Evolutionary conservation across 768 basidiomycete species (phyloP), one percentile per base, ranked within the genome.

Genomic region (Termitomyces sp.): DNA sequence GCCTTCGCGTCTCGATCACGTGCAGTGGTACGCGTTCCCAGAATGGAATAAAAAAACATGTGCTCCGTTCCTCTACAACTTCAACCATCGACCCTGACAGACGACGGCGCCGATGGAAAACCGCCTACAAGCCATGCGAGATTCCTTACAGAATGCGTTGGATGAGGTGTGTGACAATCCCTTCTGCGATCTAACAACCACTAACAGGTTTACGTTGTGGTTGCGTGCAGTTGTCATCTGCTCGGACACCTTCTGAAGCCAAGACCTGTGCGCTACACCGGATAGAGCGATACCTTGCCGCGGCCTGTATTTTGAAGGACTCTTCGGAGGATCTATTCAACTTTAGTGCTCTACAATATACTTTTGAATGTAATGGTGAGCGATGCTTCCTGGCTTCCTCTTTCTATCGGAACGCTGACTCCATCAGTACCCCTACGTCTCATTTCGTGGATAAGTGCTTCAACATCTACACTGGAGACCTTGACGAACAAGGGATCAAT

Each of bases 281-380:
- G 0, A 67, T 91, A 42, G 87, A 86, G 63, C 75, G 72, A 61
- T 76, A 79, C 30, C 70, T 85, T 30, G 86, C 82, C 3, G 53
- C 68, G 53, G 77, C 78, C n/a, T 76, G 78, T 55, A 73, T 79
- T 40, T 63, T 71, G 25, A 66, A 73, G n/a, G 69, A 76, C 23
- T 65, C 76, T 17, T 70, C 74, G 17, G 76, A 75, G 28, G 76
- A 77, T 9, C 73, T 83, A 60, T 73, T 76, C 37, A 69, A 72
- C 45, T 89, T 91, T 68, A 66, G 85, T 19, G 76, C 80, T 10
- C 71, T 91, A 41, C 91, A 94, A 66, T 82, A 88, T 61, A 83
- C 83, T 0, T 92, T 94, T 61, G 88, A 93, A 67, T 90, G 86
- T 69, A 94, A 94, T 65, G 75, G 91, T 91, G 62, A 58, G 88